Evolutionary conservation across 768 basidiomycete species (phyloP).

Genomic region (Trametes meyenii): DNA sequence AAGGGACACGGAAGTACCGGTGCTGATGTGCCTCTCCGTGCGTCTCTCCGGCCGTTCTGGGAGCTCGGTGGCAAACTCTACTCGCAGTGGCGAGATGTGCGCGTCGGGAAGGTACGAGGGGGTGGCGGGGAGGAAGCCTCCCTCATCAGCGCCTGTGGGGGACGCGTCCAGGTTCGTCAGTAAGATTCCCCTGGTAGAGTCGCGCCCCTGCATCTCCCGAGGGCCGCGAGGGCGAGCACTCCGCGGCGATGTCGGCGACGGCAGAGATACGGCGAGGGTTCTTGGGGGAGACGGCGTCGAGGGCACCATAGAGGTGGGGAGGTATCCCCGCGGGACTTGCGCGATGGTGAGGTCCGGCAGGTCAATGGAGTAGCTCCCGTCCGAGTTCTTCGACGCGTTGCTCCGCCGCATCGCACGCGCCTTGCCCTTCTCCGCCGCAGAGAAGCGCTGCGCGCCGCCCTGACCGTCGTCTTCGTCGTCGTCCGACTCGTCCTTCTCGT

Average conservation of each 20-base stretch:
- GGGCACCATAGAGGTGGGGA: constrained; percentile 22
- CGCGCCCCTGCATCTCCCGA: constrained; percentile 30
- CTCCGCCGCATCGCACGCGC: constrained; percentile 19
- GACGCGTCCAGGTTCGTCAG: constrained; percentile 21
- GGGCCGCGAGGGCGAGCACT: constrained; percentile 32
- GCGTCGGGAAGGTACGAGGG: constrained; percentile 20
- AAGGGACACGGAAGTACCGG: constrained; percentile 25
- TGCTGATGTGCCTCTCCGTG: constrained; percentile 23
- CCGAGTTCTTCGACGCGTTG: constrained; percentile 35
- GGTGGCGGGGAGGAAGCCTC: background rate
- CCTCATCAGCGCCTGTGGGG: constrained; percentile 11
- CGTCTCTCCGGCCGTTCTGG: constrained; percentile 18
- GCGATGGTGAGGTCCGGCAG: constrained; percentile 29
- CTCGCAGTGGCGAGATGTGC: constrained; percentile 28
- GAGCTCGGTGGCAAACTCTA: constrained; percentile 31
- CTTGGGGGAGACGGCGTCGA: constrained; percentile 24
- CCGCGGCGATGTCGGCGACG: constrained; percentile 24
- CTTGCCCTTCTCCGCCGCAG: constrained; percentile 22
- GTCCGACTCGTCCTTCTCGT: constrained; percentile 25
- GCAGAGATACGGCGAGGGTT: constrained; percentile 4
- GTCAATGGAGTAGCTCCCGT: constrained; percentile 35
- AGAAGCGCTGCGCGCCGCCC: constrained; percentile 10
- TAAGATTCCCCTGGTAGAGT: constrained; percentile 30
- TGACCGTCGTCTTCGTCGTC: constrained; percentile 20
- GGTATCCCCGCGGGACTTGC: constrained; percentile 24